phyloP scores from a whole-genome alignment of 371 early-diverging fungal genomes.

The Rhizomucor pusillus region DNA sequence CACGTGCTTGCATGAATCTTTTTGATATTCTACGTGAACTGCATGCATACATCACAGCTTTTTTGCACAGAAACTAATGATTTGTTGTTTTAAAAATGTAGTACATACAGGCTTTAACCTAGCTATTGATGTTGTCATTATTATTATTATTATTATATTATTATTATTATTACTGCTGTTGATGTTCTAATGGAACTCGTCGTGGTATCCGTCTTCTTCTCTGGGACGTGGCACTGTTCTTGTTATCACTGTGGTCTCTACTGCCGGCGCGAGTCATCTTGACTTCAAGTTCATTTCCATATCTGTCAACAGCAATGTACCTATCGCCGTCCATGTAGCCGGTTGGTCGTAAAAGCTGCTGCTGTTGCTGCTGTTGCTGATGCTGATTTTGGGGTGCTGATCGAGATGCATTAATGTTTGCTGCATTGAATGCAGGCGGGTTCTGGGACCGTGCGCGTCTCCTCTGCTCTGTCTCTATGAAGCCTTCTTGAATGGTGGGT shows the following conservation, averaged over 20 bases:
- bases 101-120: too few relatives aligned
- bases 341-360: neutral
- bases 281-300: slow-evolving; percentile 44
- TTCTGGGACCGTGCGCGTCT: slow-evolving; percentile 1
- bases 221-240: slow-evolving; percentile 13
- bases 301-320: slow-evolving; percentile 41
- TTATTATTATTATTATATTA: too few relatives aligned
- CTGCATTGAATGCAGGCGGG: slow-evolving; percentile 7
- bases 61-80: too few relatives aligned
- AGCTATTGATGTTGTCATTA: too few relatives aligned
- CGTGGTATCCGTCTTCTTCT: slow-evolving; percentile 1
- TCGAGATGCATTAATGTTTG: slow-evolving; percentile 3
- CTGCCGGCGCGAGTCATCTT: slow-evolving; percentile 34
- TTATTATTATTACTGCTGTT: too few relatives aligned
- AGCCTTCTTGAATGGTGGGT: slow-evolving; percentile 41
- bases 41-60: too few relatives aligned
- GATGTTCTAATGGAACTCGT: too few relatives aligned
- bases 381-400: slow-evolving; percentile 13
- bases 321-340: slow-evolving; percentile 46
- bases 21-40: too few relatives aligned
- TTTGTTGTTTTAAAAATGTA: too few relatives aligned
- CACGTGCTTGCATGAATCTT: too few relatives aligned
- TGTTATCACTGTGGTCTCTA: slow-evolving; percentile 3
- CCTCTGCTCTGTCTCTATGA: slow-evolving; percentile 33
- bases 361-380: neutral